A percentile compares a stretch with the other conserved stretches of the same genome.
Conservation (phyloP, 1,139 yeast genomes). For the Trichomonascaceae sp. region DNA sequence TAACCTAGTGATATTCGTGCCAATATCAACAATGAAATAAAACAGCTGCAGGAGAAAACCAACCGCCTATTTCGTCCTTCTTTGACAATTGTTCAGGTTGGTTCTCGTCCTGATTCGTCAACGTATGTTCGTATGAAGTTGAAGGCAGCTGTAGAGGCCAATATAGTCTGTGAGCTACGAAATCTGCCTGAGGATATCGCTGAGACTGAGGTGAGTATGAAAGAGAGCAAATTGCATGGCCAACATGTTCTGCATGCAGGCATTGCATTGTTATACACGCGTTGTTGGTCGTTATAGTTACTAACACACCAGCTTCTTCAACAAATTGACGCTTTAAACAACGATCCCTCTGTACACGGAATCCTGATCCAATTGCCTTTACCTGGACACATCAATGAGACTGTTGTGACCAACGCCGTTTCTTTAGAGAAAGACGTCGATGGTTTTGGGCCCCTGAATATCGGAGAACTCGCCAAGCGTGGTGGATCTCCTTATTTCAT, state of each 20-base stretch:
- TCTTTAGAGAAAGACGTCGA: slow-evolving; percentile 83
- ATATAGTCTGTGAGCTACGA: slow-evolving; percentile 63
- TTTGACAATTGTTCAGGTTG: slow-evolving; percentile 83
- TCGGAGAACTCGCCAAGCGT: slow-evolving; percentile 86
- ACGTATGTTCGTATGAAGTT: slow-evolving; percentile 95
- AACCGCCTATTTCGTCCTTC: slow-evolving; percentile 64
- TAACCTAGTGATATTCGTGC: slow-evolving; percentile 24
- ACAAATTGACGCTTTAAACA: slow-evolving; percentile 58
- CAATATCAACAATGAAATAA: slow-evolving; percentile 43
- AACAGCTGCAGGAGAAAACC: slow-evolving; percentile 46
- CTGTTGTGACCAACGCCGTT: slow-evolving; percentile 71
- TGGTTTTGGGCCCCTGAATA: slow-evolving; percentile 86
- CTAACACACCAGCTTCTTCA: slow-evolving; percentile 38
- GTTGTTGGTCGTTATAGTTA: too few species aligned
- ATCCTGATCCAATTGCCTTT: slow-evolving; percentile 87
- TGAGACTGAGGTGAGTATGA: slow-evolving; percentile 27
- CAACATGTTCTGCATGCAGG: neutral
- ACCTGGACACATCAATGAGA: slow-evolving; percentile 77
- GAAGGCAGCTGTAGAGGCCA: slow-evolving; percentile 81
- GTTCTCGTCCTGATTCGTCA: slow-evolving; percentile 81
- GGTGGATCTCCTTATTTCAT: slow-evolving; percentile 80
- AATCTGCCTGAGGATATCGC: slow-evolving; percentile 53
- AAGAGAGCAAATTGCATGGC: too few species aligned
- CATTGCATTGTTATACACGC: too few species aligned
- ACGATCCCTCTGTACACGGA: slow-evolving; percentile 71